These are phyloP conservation scores for Breynia disticha DNA, from an alignment of 441 rosid genomes.

Conservation along the genomic window DNA sequence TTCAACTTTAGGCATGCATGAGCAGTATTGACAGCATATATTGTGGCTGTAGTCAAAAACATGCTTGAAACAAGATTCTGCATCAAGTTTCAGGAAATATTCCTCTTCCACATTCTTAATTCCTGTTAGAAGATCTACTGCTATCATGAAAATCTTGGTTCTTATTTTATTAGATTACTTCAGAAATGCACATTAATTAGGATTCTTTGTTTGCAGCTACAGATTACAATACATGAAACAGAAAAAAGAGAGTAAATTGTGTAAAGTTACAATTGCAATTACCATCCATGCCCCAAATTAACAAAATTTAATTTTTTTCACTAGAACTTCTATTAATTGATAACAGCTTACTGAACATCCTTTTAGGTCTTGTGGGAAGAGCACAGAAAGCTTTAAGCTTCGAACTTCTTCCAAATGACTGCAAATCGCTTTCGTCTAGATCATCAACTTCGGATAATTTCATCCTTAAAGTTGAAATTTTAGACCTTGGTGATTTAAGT, in stretches of 20 bases:
- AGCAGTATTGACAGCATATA: too few relatives aligned
- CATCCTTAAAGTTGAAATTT: slow-evolving; percentile 65
- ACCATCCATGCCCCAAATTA: slow-evolving; percentile 21
- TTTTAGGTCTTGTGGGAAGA: slow-evolving; percentile 66
- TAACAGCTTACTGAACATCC: slow-evolving; percentile 76
- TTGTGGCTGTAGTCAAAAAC: too few relatives aligned
- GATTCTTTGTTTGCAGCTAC: slow-evolving; percentile 24
- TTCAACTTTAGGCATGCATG: too few relatives aligned
- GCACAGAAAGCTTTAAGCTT: slow-evolving; percentile 67
- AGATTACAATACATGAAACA: slow-evolving; percentile 23
- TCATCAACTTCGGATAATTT: slow-evolving; percentile 76
- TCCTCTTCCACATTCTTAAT: too few relatives aligned
- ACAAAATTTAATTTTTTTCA: slow-evolving; percentile 43
- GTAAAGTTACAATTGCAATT: slow-evolving; percentile 27
- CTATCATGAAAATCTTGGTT: too few relatives aligned
- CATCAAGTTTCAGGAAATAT: too few relatives aligned
- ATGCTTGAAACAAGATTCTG: too few relatives aligned
- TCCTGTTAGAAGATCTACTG: too few relatives aligned
- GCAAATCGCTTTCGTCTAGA: slow-evolving; percentile 43
- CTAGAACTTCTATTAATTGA: slow-evolving; percentile 57
- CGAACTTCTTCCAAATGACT: slow-evolving; percentile 43
- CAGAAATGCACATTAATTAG: slow-evolving; percentile 29
- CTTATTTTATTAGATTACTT: slow-evolving; percentile 29
- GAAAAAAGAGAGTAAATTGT: slow-evolving; percentile 5
- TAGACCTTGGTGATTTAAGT: slow-evolving; percentile 66